Evolutionary conservation across 352 stramenopile species (phyloP), one percentile per base, ranked within the genome.

Genomic region (Paralagenidium karlingii): DNA sequence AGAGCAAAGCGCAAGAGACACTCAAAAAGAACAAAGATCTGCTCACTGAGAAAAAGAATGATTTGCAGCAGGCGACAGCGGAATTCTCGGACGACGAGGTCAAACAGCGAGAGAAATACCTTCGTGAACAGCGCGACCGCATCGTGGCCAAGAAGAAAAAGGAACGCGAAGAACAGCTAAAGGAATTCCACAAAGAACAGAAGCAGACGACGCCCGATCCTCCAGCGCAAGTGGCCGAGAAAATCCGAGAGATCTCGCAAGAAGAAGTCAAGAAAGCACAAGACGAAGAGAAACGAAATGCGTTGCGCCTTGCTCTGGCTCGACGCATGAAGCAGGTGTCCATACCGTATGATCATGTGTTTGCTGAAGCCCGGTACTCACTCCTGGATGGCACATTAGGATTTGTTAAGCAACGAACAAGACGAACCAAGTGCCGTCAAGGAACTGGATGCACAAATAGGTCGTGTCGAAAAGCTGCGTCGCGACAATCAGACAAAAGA

Each of bases 111-210:
- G 68, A 83, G 41, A 63, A 77, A 40, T 86, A 87, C 43, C 42
- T 90, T 31, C 54, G 63, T 26, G 67, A 78, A 43, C 76, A 89
- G 39, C 73, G 71, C 29, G 75, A 87, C 33, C 60, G 60, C 31
- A 77, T 87, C 26, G 50, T 90, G n/a, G 68, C 78, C 38, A 87
- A 87, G 58, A 87, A 87, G 63, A 73, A 77, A 42, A 63, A 68
- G 22, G 67, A 90, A 55, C 63, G 76, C 16, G 66, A 86, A 45
- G 29, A 31, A 13, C 60, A 82, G 33, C 52, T 89, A n/a, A 77
- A 83, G 41, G 66, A 80, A 42, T 89, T 71, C 50, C 63, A 76
- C 11, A 59, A 83, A 24, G 68, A 86, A 51, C 62, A 81, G 24
- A 86, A 87, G 28, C 59, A 56, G 31, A 73, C 49, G 13, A n/a